Base-by-base conservation (phyloP, 2,329 filamentous ascomycete species). In the Pseudocercospora vitis region DNA sequence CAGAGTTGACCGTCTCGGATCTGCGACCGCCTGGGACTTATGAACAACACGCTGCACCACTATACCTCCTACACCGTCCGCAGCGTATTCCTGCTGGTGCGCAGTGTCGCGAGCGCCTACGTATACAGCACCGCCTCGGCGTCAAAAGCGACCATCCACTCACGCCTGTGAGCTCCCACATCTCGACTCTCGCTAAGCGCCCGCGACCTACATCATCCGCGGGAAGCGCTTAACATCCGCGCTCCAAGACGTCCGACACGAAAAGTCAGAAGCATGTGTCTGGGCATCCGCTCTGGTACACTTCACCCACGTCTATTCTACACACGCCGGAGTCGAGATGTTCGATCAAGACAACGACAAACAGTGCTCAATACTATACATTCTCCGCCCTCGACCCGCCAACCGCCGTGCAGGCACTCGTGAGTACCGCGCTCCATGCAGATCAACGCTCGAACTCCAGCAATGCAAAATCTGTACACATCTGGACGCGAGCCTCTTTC, bases 281-380 rank as follows among this genome's bases (percentile, higher is more conserved):
- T 7, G 6, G 11, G 6, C 6, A 29, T 7, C 6, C 11, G 26
- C 24, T n/a, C 37, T 26, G n/a, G 37, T 42, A 42, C 37, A 42
- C 21, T 42, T 42, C 37, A 42, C 24, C 37, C 37, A 26, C 4
- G n/a, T 42, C 37, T 42, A 42, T 12, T 42, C 21, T 42, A 42
- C 16, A 42, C 21, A 24, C 21, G 37, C 39, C 28, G 29, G 52
- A 55, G 52, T 55, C 52, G 52, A 55, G 52, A 55, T 51, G 52
- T 55, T 44, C 53, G 53, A 49, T 55, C 47, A 45, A 55, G 53
- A 55, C 53, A 51, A 45, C 48, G 44, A 55, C 53, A 7, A 42
- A 24, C n/a, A 18, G 48, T 48, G 29, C 40, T 47, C n/a, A 39
- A 40, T 55, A 52, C 48, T 55, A 44, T 55, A 55, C 53, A 55